phyloP scores from a whole-genome alignment of 257 asterid genomes.

The Primulina eburnea region DNA sequence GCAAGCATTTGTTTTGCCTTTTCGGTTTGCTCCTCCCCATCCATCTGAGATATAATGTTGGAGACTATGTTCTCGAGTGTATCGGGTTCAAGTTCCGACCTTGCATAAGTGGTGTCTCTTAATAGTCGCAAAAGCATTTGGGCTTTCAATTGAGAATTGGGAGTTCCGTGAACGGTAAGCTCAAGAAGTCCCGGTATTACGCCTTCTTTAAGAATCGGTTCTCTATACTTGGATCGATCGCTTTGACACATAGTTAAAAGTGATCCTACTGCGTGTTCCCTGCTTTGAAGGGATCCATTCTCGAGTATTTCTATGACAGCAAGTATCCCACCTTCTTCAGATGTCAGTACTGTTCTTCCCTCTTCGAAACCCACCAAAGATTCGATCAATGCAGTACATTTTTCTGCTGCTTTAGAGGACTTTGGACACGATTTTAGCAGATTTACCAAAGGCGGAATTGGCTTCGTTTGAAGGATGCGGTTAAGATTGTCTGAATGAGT shows the following conservation, averaged over 20 bases:
- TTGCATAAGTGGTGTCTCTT: conserved; percentile 72
- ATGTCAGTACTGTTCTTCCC: conserved; percentile 60
- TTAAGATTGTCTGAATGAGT: conserved; percentile 54
- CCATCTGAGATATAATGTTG: conserved; percentile 71
- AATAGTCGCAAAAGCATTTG: conserved; percentile 60
- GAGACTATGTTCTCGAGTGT: conserved; percentile 74
- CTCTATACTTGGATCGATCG: conserved; percentile 74
- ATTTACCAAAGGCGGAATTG: conserved; percentile 57
- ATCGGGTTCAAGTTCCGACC: conserved; percentile 73
- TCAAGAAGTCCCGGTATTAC: conserved; percentile 94
- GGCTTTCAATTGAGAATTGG: conserved; percentile 69
- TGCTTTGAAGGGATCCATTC: conserved; percentile 72
- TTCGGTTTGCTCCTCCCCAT: conserved; percentile 70
- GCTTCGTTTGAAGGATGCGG: conserved; percentile 58
- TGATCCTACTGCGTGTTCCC: conserved; percentile 87
- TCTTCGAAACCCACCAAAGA: conserved; percentile 67
- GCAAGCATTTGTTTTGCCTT: conserved; percentile 92
- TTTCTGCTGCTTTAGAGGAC: conserved; percentile 69
- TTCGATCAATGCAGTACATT: conserved; percentile 69
- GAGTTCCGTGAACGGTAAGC: conserved; percentile 87
- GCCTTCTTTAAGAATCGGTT: conserved; percentile 84
- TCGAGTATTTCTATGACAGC: conserved; percentile 88
- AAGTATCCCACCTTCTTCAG: conserved; percentile 86
- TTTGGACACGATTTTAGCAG: conserved; percentile 65
- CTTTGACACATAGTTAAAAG: conserved; percentile 76